phyloP scores from a whole-genome alignment of 768 basidiomycete genomes.

The Albatrellus ellisii region DNA sequence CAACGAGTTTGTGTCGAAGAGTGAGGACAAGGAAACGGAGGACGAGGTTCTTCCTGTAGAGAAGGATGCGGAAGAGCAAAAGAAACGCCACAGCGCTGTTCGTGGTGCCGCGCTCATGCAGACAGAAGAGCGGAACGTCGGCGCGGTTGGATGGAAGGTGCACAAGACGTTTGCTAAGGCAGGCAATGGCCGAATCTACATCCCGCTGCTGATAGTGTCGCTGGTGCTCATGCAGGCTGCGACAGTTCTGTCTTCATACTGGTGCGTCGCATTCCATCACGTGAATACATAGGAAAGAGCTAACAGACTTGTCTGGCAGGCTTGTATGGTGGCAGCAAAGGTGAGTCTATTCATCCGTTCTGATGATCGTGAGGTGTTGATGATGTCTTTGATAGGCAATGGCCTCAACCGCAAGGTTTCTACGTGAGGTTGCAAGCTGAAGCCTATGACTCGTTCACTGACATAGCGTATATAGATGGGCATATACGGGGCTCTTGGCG shows the following conservation, averaged over 20 bases:
- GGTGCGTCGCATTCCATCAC: slow-evolving; percentile 29
- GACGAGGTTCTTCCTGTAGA: slow-evolving; percentile 28
- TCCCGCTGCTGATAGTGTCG: slow-evolving; percentile 53
- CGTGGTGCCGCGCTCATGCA: slow-evolving; percentile 59
- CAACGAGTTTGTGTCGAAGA: slow-evolving; percentile 51
- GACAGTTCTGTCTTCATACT: slow-evolving; percentile 61
- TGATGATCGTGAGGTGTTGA: background rate
- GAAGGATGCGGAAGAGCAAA: slow-evolving; percentile 23
- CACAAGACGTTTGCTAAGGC: slow-evolving; percentile 56
- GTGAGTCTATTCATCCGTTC: slow-evolving; percentile 21
- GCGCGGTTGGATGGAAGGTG: slow-evolving; percentile 42
- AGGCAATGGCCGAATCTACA: slow-evolving; percentile 47
- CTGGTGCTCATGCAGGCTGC: slow-evolving; percentile 56
- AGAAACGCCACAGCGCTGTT: slow-evolving; percentile 22
- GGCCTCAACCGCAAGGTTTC: slow-evolving; percentile 45
- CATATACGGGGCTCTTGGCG: slow-evolving; percentile 63
- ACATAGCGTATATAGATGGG: slow-evolving; percentile 45
- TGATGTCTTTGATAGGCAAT: slow-evolving; percentile 28
- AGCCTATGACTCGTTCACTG: background rate
- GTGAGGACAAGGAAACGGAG: slow-evolving; percentile 33
- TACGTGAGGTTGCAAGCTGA: slow-evolving; percentile 36
- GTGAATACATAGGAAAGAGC: slow-evolving; percentile 5
- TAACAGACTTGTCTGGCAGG: slow-evolving; percentile 23
- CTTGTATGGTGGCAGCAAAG: slow-evolving; percentile 78
- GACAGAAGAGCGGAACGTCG: slow-evolving; percentile 69